A percentile compares a stretch with the other conserved stretches of the same genome.
Evolutionary conservation across 768 basidiomycete genomes (phyloP).

Genomic region (Lenzites betulinus): DNA sequence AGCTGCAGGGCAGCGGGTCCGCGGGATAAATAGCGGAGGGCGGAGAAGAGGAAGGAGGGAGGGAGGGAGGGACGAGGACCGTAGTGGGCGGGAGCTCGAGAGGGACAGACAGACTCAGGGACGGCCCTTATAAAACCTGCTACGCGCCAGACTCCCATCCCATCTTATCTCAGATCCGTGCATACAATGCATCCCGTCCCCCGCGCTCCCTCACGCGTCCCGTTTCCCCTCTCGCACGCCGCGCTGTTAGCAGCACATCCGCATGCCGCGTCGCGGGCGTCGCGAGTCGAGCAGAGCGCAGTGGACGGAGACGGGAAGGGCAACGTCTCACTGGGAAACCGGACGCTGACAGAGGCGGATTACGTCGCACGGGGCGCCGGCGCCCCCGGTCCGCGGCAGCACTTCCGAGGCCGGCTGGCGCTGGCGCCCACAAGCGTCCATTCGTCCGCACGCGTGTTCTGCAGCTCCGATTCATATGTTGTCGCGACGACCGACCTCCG

Average conservation of each 20-base stretch:
- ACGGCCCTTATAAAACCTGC: background rate
- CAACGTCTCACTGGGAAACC: too few species aligned
- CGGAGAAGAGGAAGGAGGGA: background rate
- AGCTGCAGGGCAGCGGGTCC: slow-evolving; percentile 2
- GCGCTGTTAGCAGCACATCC: too few species aligned
- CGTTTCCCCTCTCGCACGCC: background rate
- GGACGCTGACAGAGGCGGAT: background rate
- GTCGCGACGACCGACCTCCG: background rate
- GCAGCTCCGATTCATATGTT: background rate
- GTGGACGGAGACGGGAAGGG: too few species aligned
- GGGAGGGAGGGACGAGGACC: background rate
- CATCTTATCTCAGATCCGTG: background rate
- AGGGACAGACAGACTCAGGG: slow-evolving; percentile 9
- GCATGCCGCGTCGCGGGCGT: too few species aligned
- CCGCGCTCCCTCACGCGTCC: background rate
- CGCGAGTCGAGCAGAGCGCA: too few species aligned
- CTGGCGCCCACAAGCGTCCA: slow-evolving; percentile 10
- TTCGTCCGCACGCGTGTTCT: background rate
- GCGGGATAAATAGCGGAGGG: slow-evolving; percentile 9
- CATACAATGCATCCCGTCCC: too few species aligned
- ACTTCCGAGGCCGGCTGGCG: background rate
- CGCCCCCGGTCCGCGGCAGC: slow-evolving; percentile 2
- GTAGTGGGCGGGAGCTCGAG: background rate
- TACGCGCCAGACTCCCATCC: background rate
- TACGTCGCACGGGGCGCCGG: background rate